These are phyloP conservation scores for Talaromyces verruculosus DNA, from an alignment of 2,329 filamentous ascomycete species.

Conservation along the genomic window DNA sequence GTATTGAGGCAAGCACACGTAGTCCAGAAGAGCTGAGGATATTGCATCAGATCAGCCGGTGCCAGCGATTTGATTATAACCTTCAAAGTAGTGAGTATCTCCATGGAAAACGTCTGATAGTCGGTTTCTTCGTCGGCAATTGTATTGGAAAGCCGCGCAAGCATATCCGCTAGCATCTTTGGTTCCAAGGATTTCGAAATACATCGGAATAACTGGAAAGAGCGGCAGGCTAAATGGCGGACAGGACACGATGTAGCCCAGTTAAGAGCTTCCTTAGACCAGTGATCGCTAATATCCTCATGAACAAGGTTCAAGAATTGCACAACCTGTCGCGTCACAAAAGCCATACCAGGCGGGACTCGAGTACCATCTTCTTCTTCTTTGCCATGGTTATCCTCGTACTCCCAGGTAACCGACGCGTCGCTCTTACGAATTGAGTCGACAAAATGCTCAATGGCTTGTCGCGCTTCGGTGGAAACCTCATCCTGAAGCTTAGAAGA, in stretches of 20 bases:
- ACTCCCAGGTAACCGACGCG: slow-evolving; percentile 82
- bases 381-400: slow-evolving; percentile 86
- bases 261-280: slow-evolving; percentile 83
- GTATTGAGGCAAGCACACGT: slow-evolving; percentile 95
- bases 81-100: slow-evolving; percentile 91
- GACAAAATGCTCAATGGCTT: slow-evolving; percentile 81
- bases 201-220: slow-evolving; percentile 95
- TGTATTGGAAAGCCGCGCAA: slow-evolving; percentile 90
- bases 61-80: slow-evolving; percentile 85
- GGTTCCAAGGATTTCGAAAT: slow-evolving; percentile 89
- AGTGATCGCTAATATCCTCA: slow-evolving; percentile 83
- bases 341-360: slow-evolving; percentile 83
- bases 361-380: slow-evolving; percentile 70
- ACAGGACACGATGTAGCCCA: slow-evolving; percentile 98
- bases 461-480: slow-evolving; percentile 64
- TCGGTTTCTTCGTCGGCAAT: slow-evolving; percentile 93
- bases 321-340: slow-evolving; percentile 77
- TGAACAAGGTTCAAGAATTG: slow-evolving; percentile 82
- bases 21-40: slow-evolving; percentile 96
- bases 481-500: slow-evolving; percentile 78
- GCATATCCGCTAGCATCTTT: slow-evolving; percentile 94
- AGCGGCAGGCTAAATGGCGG: slow-evolving; percentile 88
- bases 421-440: slow-evolving; percentile 85
- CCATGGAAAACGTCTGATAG: slow-evolving; percentile 96
- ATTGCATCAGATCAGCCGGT: slow-evolving; percentile 75